phyloP scores from a whole-genome alignment of 768 basidiomycete genomes.

The Inosperma sp. region DNA sequence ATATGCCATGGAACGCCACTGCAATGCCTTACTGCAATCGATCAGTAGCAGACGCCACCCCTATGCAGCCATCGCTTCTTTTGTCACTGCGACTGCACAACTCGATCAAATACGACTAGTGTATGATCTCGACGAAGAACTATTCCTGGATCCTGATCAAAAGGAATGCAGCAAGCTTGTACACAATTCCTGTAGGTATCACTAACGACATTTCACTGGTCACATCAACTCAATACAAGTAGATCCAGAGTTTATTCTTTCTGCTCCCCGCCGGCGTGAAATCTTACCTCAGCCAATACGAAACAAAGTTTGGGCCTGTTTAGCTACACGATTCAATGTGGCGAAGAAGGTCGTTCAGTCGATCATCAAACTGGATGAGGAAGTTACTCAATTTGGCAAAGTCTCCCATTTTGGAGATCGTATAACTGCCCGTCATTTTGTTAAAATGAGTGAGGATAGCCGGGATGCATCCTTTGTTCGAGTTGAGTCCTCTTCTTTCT shows the following conservation, averaged over 20 bases:
- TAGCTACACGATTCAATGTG: conserved; percentile 4
- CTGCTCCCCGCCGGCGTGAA: neutral
- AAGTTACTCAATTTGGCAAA: neutral
- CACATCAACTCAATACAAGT: neutral
- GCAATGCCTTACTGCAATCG: conserved; percentile 24
- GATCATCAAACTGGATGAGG: neutral
- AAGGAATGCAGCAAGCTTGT: neutral
- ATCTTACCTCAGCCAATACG: neutral
- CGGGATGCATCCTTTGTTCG: conserved; percentile 8
- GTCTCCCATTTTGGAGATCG: neutral
- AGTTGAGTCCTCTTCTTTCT: neutral
- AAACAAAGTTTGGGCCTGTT: neutral
- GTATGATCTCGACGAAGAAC: conserved; percentile 23
- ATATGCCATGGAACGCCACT: conserved; percentile 38
- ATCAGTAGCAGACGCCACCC: conserved; percentile 31
- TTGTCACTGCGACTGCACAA: conserved; percentile 28
- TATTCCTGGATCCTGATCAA: conserved; percentile 15
- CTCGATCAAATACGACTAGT: conserved; percentile 28
- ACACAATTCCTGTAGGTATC: neutral
- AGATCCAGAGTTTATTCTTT: neutral
- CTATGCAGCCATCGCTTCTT: conserved; percentile 27
- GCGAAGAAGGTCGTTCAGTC: neutral
- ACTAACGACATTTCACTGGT: neutral
- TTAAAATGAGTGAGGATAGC: conserved; percentile 1
- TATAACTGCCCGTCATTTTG: neutral